These are phyloP conservation scores for Verticillium albo-atrum DNA, from an alignment of 2,329 filamentous ascomycete species.

Conservation along the genomic window DNA sequence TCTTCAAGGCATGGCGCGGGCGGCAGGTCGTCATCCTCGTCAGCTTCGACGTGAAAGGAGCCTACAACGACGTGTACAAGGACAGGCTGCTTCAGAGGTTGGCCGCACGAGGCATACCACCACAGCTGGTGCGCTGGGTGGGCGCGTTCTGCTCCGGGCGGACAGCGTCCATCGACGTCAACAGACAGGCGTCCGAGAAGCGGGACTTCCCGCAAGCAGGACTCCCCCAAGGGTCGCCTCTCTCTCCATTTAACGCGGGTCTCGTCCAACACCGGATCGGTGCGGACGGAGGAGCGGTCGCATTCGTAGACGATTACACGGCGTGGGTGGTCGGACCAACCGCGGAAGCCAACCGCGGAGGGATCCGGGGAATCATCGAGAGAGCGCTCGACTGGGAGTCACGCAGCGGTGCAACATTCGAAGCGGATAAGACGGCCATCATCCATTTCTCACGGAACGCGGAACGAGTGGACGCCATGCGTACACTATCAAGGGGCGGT, in stretches of 20 bases:
- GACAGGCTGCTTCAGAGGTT: slow-evolving; percentile 18
- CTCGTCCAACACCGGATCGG: too few relatives aligned
- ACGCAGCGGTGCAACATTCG: slow-evolving; percentile 18
- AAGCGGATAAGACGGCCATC: slow-evolving; percentile 17
- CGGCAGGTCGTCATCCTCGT: slow-evolving; percentile 24
- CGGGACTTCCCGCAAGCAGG: slow-evolving; percentile 15
- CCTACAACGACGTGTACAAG: slow-evolving; percentile 33
- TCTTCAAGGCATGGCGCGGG: not conserved
- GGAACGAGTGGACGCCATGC: too few relatives aligned
- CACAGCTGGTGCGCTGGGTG: slow-evolving; percentile 12
- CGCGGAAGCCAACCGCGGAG: slow-evolving; percentile 11
- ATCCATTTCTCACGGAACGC: too few relatives aligned
- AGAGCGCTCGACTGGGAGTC: slow-evolving; percentile 14
- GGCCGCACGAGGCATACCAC: slow-evolving; percentile 15
- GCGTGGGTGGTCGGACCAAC: too few relatives aligned
- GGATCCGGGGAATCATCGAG: slow-evolving; percentile 16
- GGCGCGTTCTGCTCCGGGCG: slow-evolving; percentile 18
- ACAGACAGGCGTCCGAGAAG: slow-evolving; percentile 13
- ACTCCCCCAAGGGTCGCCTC: slow-evolving; percentile 24
- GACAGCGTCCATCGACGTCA: slow-evolving; percentile 17
- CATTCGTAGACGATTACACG: too few relatives aligned
- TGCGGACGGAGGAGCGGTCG: too few relatives aligned
- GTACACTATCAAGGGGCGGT: too few relatives aligned
- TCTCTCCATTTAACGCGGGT: too few relatives aligned
- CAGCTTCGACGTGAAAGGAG: slow-evolving; percentile 34